Base-by-base conservation (phyloP, 768 basidiomycete genomes). In the Amanita polypyramis region DNA sequence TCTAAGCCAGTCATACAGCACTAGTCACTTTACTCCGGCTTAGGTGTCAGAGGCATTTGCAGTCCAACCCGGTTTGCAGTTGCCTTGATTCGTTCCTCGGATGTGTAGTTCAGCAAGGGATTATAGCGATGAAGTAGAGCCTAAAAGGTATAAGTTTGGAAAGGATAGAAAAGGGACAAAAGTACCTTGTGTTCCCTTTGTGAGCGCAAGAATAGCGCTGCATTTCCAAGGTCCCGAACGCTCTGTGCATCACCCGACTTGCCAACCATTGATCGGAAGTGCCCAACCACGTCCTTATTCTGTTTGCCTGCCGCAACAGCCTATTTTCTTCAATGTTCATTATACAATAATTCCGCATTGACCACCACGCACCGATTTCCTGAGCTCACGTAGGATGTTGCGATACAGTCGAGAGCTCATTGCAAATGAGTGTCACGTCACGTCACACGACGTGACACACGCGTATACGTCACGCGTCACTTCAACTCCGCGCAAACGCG, bases 51-150 rank as follows among this genome's bases (percentile, higher is more conserved):
- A 8, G 92, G 91, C 74, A 93, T 82, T 57, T 95, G 74, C 45
- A 97, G 65, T 3, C 93, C 93, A 30, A 97, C 93, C 53, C 92
- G 70, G 37, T 80, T 74, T 2, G 91, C 92, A 0, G 93, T 93
- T 1, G 88, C 88, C 56, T 81, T 72, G 51, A 95, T 75, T 54
- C 85, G 70, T 60, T 95, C 90, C 54, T 90, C 80, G 4, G 74
- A 67, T 0, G 89, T 84, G 53, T 94, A 71, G 57, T 92, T 86
- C 35, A 82, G 64, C 14, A 85, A 67, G 0, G 93, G 92, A 62
- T 93, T 95, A 67, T 97, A 97, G 45, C 89, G 72, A 46, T 89
- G 85, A 52, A 96, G 63, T 41, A 96, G 68, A 17, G 68, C 69
- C 93, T 96, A 57, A 5, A 35, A 30, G 20, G 25, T 39, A 40